phyloP scores from a whole-genome alignment of 208 protist species.

The Trypanosoma avium region DNA sequence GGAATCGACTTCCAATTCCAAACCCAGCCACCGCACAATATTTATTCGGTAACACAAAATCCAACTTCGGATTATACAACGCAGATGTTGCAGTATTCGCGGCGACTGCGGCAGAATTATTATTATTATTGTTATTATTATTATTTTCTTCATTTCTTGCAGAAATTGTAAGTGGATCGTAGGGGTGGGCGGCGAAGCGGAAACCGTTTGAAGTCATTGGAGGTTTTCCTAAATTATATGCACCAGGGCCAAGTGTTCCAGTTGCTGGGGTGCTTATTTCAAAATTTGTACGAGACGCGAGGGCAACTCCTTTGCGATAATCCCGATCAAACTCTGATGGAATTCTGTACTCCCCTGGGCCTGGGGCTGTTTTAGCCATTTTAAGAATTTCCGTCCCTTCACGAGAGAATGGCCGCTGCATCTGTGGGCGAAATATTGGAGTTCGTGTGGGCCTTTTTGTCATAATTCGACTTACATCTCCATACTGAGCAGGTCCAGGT shows the following conservation, averaged over 20 bases:
- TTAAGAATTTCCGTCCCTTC: constrained; percentile 16
- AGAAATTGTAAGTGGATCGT: constrained; percentile 11
- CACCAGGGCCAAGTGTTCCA: constrained; percentile 10
- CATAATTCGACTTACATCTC: constrained; percentile 43
- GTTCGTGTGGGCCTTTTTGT: constrained; percentile 50
- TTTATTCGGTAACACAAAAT: constrained; percentile 24
- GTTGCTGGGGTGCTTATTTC: background rate
- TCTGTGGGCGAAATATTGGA: constrained; percentile 39
- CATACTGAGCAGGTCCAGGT: constrained; percentile 62
- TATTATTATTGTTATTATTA: too few species aligned
- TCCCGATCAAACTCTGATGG: constrained; percentile 85
- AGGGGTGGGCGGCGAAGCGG: constrained; percentile 33
- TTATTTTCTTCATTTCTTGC: too few species aligned
- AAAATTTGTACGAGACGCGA: constrained; percentile 17
- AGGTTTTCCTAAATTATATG: constrained; percentile 20
- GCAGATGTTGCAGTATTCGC: background rate
- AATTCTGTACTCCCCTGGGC: constrained; percentile 18
- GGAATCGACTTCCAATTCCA: constrained; percentile 19
- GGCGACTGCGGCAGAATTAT: too few species aligned
- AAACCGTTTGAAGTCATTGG: constrained; percentile 16
- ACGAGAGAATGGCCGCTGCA: constrained; percentile 41
- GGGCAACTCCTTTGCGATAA: constrained; percentile 68
- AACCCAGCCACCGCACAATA: constrained; percentile 14
- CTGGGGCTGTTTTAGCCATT: background rate
- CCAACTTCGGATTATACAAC: constrained; percentile 32